These are phyloP conservation scores for Hericium rajendrae DNA, from an alignment of 768 basidiomycete species.

Conservation along the genomic window DNA sequence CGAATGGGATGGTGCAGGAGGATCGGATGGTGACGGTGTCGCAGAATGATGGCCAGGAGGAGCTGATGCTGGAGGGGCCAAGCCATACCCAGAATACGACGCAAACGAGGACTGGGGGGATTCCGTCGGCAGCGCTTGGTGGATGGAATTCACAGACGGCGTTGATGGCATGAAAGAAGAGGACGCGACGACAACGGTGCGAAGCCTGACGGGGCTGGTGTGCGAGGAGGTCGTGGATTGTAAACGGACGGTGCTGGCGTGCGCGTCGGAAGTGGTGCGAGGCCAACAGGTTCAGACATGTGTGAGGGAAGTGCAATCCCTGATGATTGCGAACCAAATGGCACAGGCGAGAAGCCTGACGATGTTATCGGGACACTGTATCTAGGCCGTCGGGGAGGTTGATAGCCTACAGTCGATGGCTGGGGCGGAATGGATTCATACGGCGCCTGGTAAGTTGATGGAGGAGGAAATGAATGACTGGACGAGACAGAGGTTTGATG, in stretches of 20 bases:
- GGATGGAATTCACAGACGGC: background rate
- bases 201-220: slow-evolving; percentile 17
- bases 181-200: slow-evolving; percentile 3
- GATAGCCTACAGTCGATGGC: slow-evolving; percentile 25
- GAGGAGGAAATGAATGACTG: slow-evolving; percentile 21
- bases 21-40: slow-evolving; percentile 15
- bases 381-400: slow-evolving; percentile 36
- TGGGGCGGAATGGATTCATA: slow-evolving; percentile 33
- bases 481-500: slow-evolving; percentile 16
- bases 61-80: slow-evolving; percentile 10
- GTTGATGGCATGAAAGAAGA: slow-evolving; percentile 4
- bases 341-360: slow-evolving; percentile 59
- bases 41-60: slow-evolving; percentile 17
- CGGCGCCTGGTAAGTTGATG: slow-evolving; percentile 32
- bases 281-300: background rate
- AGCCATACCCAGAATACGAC: slow-evolving; percentile 7
- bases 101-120: background rate
- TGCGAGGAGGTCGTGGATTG: slow-evolving; percentile 14
- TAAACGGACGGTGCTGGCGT: background rate
- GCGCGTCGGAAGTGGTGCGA: background rate
- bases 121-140: background rate
- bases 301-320: slow-evolving; percentile 8
- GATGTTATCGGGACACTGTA: slow-evolving; percentile 59
- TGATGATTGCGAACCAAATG: slow-evolving; percentile 21
- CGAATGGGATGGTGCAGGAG: slow-evolving; percentile 31